Conservation (phyloP, 805 yeast genomes). For the Metschnikowia cubensis region DNA sequence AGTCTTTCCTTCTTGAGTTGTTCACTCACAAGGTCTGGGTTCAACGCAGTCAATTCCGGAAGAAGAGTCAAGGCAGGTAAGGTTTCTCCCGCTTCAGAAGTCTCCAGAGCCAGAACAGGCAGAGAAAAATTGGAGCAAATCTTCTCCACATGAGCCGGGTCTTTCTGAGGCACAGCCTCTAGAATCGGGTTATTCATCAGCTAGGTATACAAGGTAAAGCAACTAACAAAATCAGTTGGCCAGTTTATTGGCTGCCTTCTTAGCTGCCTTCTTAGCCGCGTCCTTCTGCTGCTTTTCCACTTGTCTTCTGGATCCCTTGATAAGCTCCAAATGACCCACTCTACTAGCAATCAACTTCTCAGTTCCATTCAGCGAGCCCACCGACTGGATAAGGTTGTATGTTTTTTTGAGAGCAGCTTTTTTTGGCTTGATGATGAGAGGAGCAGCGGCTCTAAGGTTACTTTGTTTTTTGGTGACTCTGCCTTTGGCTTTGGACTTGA, state of each 20-base stretch:
- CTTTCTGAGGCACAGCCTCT: constrained; percentile 10
- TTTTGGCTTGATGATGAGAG: constrained; percentile 64
- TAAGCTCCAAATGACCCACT: constrained; percentile 89
- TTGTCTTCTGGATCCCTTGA: constrained; percentile 87
- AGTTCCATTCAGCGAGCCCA: constrained; percentile 39
- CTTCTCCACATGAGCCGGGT: background rate
- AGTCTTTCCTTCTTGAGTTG: constrained; percentile 11
- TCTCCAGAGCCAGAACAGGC: background rate
- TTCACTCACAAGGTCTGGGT: constrained; percentile 23
- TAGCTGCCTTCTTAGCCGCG: constrained; percentile 20
- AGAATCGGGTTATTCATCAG: constrained; percentile 4
- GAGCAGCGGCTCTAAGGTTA: constrained; percentile 68
- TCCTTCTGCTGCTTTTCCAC: constrained; percentile 59
- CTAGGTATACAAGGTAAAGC: background rate
- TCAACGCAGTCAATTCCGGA: constrained; percentile 26
- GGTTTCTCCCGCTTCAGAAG: background rate
- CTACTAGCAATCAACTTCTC: constrained; percentile 83
- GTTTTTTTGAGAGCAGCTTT: constrained; percentile 47
- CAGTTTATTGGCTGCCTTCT: constrained; percentile 12
- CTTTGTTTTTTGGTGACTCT: constrained; percentile 62
- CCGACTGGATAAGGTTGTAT: constrained; percentile 52
- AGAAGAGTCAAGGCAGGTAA: constrained; percentile 8
- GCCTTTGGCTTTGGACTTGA: constrained; percentile 44
- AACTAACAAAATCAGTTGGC: background rate
- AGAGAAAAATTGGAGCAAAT: background rate